Base-by-base conservation (phyloP, 192 early-diverging fungal species). In the Linnemannia schmuckeri region DNA sequence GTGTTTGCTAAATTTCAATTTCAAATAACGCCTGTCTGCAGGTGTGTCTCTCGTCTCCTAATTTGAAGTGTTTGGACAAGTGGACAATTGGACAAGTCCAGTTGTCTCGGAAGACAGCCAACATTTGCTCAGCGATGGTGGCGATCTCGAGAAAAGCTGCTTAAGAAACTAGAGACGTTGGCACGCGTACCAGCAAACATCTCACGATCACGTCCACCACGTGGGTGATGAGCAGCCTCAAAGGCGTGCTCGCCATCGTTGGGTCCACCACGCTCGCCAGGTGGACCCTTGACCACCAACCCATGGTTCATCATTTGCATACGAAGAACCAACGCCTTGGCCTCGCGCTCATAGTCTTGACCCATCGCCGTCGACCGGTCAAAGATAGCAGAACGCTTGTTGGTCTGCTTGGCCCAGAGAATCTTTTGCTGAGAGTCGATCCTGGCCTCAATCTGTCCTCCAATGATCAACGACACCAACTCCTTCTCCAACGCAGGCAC, bases 391-490 rank as follows among this genome's bases (percentile, higher is more conserved):
- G 88, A 93, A 30, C 96, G 91, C 81, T 94, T 90, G 79, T 97
- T 93, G 49, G 92, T 84, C 63, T 92, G 90, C 80, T 95, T 96
- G n/a, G 93, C 89, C 77, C 88, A 88, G 8, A 97, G 82, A 72
- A 96, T 92, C 95, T 97, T 97, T 87, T 95, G 93, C 84, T 97
- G 95, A 78, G 93, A 96, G 83, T 97, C 97, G 75, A 97, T 96
- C 54, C 96, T 80, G 24, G 94, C 96, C 70, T 94, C 82, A 63
- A 97, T 94, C 41, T 94, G 82, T 54, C 94, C 94, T 40, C 93
- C 91, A n/a, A 89, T 89, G 75, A 97, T 97, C 47, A 97, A 81
- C 9, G 72, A 82, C 2, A 92, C 94, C 41, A 97, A 77, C 82
- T 97, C 94, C 12, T 78, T 74, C 83, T 97, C 96, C n/a, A 97